Conservation (phyloP, 176 grass and related monocot genomes). For the Avena atlantica region DNA sequence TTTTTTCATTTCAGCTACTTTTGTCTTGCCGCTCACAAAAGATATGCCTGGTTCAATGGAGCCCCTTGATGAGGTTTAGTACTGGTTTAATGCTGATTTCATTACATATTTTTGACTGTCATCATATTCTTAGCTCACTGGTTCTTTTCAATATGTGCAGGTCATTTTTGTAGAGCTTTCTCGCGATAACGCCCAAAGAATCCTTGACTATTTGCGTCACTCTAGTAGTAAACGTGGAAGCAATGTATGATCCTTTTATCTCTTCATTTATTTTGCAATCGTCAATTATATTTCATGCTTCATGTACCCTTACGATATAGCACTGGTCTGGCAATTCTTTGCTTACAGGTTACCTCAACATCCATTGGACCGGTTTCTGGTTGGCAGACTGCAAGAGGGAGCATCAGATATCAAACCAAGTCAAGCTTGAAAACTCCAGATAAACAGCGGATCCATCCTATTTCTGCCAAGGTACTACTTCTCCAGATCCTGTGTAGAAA, state of each 20-base stretch:
- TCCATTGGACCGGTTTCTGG: too few relatives aligned
- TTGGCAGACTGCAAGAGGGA: background rate
- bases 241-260: background rate
- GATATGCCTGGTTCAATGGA: constrained; percentile 54
- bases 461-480: background rate
- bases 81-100: background rate
- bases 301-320: too few relatives aligned
- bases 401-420: too few relatives aligned
- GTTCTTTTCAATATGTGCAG: constrained; percentile 35
- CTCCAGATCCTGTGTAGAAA: too few relatives aligned
- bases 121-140: background rate
- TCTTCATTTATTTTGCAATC: too few relatives aligned
- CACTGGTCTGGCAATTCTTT: too few relatives aligned
- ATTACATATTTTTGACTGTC: background rate
- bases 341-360: too few relatives aligned
- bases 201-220: constrained; percentile 51
- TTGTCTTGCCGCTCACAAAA: constrained; percentile 52
- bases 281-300: too few relatives aligned
- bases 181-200: constrained; percentile 46
- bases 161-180: constrained; percentile 59
- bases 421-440: too few relatives aligned
- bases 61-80: constrained; percentile 58
- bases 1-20: constrained; percentile 54
- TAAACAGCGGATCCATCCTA: background rate
- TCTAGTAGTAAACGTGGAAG: background rate